These are phyloP conservation scores for Alternaria postmessia DNA, from an alignment of 2,329 filamentous ascomycete genomes.

Conservation along the genomic window DNA sequence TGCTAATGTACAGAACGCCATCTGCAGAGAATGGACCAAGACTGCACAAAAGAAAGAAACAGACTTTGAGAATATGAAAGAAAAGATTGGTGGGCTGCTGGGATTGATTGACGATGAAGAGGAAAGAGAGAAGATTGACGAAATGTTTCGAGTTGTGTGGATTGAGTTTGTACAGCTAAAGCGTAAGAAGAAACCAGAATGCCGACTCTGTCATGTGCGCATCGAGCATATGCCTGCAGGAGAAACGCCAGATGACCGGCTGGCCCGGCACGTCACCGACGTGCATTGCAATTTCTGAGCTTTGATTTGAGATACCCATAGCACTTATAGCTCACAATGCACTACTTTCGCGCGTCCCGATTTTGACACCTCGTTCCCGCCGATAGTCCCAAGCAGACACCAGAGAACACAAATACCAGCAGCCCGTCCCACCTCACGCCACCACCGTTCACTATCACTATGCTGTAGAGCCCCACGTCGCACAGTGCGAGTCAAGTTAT, in stretches of 20 bases:
- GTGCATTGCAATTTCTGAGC: not conserved
- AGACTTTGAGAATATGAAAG: constrained; percentile 9
- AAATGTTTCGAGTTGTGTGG: constrained; percentile 9
- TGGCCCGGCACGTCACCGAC: constrained; percentile 8
- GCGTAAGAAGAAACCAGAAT: constrained; percentile 13
- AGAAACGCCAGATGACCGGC: constrained; percentile 5
- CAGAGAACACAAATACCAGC: not conserved
- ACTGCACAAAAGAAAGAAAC: not conserved
- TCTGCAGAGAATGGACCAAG: constrained; percentile 9
- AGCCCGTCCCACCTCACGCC: not conserved
- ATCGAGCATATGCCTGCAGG: constrained; percentile 9
- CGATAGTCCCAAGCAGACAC: not conserved
- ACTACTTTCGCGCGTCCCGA: not conserved
- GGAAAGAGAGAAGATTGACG: constrained; percentile 1
- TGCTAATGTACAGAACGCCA: not conserved
- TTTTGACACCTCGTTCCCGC: not conserved
- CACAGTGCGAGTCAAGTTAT: constrained; percentile 2
- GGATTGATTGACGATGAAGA: not conserved
- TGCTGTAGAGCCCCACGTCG: not conserved
- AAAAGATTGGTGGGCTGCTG: constrained; percentile 3
- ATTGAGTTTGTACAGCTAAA: constrained; percentile 10
- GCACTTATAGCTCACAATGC: not conserved
- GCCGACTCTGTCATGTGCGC: constrained; percentile 15
- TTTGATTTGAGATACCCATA: not conserved
- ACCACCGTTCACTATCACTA: not conserved